Percentiles rank a stretch among this genome's conserved stretches.
phyloP scores from a whole-genome alignment of 305 asterid genomes.

The Fraxinus nigra region DNA sequence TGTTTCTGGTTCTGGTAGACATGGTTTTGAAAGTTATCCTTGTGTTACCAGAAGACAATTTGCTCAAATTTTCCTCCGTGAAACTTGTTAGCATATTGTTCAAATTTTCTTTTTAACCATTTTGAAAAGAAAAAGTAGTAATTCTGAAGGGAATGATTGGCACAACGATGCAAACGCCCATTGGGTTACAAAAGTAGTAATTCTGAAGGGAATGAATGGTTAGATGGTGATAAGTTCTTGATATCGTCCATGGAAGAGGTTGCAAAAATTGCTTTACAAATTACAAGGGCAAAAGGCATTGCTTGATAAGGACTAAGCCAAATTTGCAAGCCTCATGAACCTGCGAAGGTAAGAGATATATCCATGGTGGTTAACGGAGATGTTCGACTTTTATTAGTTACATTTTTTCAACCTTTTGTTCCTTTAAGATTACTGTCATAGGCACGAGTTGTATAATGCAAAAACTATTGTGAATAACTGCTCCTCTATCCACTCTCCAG shows the following conservation, averaged over 20 bases:
- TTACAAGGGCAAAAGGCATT: constrained; percentile 62
- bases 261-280: constrained; percentile 71
- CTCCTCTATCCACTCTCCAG: not conserved
- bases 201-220: constrained; percentile 28
- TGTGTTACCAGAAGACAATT: not conserved
- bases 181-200: not conserved
- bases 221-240: constrained; percentile 75
- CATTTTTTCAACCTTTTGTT: not conserved
- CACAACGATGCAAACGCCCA: too few relatives aligned
- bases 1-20: not conserved
- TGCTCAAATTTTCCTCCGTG: not conserved
- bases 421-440: not conserved
- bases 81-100: not conserved
- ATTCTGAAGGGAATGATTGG: not conserved
- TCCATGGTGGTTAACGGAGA: not conserved
- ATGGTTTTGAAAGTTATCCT: not conserved
- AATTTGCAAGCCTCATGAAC: constrained; percentile 66
- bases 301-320: constrained; percentile 54
- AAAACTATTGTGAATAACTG: not conserved
- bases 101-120: not conserved
- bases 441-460: not conserved
- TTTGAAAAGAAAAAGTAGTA: not conserved
- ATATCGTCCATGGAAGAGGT: constrained; percentile 77
- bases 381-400: not conserved
- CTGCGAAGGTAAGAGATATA: constrained; percentile 51